A percentile compares a stretch with the other conserved stretches of the same genome.
Evolutionary conservation across 2,329 filamentous ascomycete genomes (phyloP).

Genomic region (Xylaria sp.): DNA sequence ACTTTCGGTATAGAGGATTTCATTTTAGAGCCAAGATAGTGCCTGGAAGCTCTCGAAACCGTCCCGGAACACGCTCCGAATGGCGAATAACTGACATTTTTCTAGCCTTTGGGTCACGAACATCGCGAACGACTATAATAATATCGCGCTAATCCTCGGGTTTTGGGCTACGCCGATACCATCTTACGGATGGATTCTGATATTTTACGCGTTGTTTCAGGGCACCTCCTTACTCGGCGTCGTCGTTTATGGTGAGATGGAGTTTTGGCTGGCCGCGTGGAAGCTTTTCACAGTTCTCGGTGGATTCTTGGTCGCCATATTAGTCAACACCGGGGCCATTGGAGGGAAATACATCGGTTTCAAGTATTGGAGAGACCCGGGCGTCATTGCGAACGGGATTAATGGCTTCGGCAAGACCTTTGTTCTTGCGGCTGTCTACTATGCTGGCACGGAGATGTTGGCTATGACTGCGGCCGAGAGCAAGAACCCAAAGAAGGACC

Average conservation of each 20-base stretch:
- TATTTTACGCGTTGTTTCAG: conserved; percentile 58
- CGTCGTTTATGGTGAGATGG: conserved; percentile 49
- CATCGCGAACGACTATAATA: conserved; percentile 56
- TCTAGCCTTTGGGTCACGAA: conserved; percentile 54
- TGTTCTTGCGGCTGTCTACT: conserved; percentile 52
- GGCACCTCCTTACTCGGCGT: conserved; percentile 51
- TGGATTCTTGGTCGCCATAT: conserved; percentile 50
- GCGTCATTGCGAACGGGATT: conserved; percentile 50
- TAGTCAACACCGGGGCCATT: conserved; percentile 51
- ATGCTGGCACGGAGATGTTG: conserved; percentile 52
- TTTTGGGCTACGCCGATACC: conserved; percentile 58
- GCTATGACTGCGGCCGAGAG: conserved; percentile 52
- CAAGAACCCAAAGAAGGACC: conserved; percentile 46
- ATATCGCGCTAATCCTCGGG: conserved; percentile 56
- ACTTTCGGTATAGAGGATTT: no score
- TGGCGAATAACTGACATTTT: no score
- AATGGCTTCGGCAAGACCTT: conserved; percentile 52
- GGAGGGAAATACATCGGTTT: conserved; percentile 52
- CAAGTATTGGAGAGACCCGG: conserved; percentile 50
- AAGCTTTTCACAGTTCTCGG: conserved; percentile 50
- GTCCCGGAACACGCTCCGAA: no score
- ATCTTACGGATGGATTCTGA: conserved; percentile 57
- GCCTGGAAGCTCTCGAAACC: no score
- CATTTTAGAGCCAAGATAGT: no score
- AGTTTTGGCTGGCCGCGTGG: conserved; percentile 49